These are phyloP conservation scores for Trichophyton benhamiae DNA, from an alignment of 2,329 filamentous ascomycete genomes.

Conservation along the genomic window DNA sequence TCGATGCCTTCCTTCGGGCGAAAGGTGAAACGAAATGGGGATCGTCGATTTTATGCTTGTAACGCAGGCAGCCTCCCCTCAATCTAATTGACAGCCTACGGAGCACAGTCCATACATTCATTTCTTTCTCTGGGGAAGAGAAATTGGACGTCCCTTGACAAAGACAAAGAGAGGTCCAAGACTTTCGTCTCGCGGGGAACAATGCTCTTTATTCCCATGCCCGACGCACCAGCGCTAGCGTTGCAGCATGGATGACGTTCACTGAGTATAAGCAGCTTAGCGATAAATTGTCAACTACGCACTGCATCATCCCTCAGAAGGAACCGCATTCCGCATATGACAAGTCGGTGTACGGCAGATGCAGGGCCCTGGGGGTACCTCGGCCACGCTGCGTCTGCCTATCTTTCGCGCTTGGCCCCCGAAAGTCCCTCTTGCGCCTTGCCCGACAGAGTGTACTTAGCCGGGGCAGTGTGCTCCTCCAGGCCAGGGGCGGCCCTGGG, in stretches of 20 bases:
- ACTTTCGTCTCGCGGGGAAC: too few relatives aligned
- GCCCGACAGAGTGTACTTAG: neutral
- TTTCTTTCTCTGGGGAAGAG: neutral
- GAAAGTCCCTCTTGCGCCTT: neutral
- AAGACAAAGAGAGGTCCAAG: neutral
- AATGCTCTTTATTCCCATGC: neutral
- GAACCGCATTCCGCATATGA: neutral
- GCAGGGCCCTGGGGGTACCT: neutral
- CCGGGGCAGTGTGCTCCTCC: neutral
- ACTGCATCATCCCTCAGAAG: neutral
- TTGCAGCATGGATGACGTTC: neutral
- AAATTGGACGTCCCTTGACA: neutral
- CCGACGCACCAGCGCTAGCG: neutral
- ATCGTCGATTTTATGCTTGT: neutral
- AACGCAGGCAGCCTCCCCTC: neutral
- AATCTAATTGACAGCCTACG: neutral
- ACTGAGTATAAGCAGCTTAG: neutral
- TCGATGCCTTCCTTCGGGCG: neutral
- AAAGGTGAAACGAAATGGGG: neutral
- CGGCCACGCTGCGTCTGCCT: neutral
- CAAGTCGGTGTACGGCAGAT: neutral
- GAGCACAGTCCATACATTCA: neutral
- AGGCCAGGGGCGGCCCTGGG: slow-evolving; percentile 1
- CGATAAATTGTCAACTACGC: neutral
- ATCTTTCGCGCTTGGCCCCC: neutral